A percentile compares a stretch with the other conserved stretches of the same genome.
These are phyloP conservation scores for Jamesozyma spencerorum DNA, from an alignment of 805 yeast species.

Conservation along the genomic window DNA sequence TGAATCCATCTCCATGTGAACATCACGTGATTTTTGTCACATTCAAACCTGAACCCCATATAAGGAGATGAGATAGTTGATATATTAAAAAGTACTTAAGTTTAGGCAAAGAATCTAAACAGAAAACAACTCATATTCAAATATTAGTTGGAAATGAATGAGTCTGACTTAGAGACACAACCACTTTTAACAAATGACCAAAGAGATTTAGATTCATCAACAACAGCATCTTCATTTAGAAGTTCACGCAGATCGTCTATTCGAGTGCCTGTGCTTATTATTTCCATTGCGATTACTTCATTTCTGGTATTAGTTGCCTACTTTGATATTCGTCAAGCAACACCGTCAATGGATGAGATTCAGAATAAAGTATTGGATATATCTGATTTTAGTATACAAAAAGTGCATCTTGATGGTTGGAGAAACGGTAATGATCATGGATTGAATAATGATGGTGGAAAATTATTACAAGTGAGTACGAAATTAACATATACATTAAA, in stretches of 20 bases:
- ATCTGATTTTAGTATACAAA: constrained; percentile 16
- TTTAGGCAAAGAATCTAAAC: no score
- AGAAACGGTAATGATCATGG: constrained; percentile 9
- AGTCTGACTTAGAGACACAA: constrained; percentile 14
- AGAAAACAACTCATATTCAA: no score
- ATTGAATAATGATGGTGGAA: constrained; percentile 17
- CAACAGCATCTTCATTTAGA: not conserved
- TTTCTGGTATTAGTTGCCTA: not conserved
- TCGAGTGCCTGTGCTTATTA: no score
- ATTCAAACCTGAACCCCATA: no score
- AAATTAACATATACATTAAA: constrained; percentile 11
- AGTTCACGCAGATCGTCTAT: no score
- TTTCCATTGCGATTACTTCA: not conserved
- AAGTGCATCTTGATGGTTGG: constrained; percentile 26
- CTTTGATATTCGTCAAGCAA: not conserved
- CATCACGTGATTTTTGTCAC: no score
- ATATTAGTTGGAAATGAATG: not conserved
- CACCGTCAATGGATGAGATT: constrained; percentile 14
- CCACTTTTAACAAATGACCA: constrained; percentile 8
- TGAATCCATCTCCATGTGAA: no score
- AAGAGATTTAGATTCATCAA: not conserved
- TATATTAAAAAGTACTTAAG: no score
- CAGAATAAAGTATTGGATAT: constrained; percentile 12
- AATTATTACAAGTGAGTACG: constrained; percentile 14
- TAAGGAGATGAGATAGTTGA: no score